These are phyloP conservation scores for Fabrea salina DNA, from an alignment of 169 alveolate genomes.

Conservation along the genomic window DNA sequence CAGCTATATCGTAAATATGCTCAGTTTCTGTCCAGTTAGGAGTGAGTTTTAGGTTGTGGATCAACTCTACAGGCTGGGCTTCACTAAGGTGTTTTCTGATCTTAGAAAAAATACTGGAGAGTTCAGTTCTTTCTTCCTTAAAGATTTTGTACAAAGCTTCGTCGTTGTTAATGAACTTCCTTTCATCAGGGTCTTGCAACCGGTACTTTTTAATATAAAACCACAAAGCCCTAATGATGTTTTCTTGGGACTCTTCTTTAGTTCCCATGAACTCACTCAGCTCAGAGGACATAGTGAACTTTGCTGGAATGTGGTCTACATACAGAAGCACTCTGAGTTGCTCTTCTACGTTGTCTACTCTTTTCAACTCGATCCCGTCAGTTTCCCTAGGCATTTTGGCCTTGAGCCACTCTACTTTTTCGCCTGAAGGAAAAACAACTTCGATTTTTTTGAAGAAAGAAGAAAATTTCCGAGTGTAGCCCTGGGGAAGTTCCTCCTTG, in stretches of 20 bases:
- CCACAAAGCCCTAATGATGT: slow-evolving; percentile 45
- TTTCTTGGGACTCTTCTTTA: slow-evolving; percentile 38
- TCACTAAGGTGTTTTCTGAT: slow-evolving; percentile 22
- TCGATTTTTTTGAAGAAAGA: slow-evolving; percentile 41
- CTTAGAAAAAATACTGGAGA: background rate
- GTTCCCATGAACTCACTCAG: slow-evolving; percentile 43
- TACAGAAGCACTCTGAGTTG: slow-evolving; percentile 42
- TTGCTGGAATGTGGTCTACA: slow-evolving; percentile 45
- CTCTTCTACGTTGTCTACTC: slow-evolving; percentile 42
- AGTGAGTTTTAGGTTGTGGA: slow-evolving; percentile 2
- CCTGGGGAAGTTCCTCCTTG: background rate
- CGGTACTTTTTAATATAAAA: slow-evolving; percentile 40
- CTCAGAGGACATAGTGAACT: slow-evolving; percentile 38
- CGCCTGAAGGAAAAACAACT: slow-evolving; percentile 40
- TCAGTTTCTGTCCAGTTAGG: slow-evolving; percentile 31
- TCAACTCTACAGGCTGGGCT: slow-evolving; percentile 6
- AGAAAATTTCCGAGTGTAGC: slow-evolving; percentile 36
- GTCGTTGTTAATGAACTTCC: slow-evolving; percentile 20
- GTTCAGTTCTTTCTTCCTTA: slow-evolving; percentile 21
- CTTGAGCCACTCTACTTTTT: slow-evolving; percentile 47
- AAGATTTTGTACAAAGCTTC: slow-evolving; percentile 5
- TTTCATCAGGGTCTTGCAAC: slow-evolving; percentile 43
- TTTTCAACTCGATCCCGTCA: slow-evolving; percentile 51
- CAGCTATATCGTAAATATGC: slow-evolving; percentile 27
- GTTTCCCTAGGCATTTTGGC: slow-evolving; percentile 46